Base-by-base conservation (phyloP, 164 flowering plant species). In the Vitis rotundifolia region DNA sequence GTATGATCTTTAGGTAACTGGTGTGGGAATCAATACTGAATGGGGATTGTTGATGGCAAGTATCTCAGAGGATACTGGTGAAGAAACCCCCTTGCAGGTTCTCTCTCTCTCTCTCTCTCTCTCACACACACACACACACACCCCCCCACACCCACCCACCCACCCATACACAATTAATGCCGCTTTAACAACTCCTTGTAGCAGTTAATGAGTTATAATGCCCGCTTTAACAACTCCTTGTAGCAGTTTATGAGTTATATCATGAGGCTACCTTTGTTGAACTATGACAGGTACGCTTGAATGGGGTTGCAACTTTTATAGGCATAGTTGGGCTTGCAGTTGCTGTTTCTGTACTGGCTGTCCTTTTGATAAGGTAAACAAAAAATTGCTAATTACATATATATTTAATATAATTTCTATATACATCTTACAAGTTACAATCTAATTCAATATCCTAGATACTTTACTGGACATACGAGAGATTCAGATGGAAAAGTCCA, bases 61-160 rank as follows among this genome's bases (percentile, higher is more conserved):
- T 77, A 93, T 96, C 26, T 87, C 97, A 53, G 98, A 92, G 71
- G 99, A 96, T 71, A 92, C 86, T 68, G 99, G 97, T 59, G 99
- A 96, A 84, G 99, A 96, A 77, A 96, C 99, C 14, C 99, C 99
- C 9, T 85, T 96, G 88, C 99, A 96, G 97, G 99, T 92, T 16
- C 61, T 47, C 18, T 53, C 26, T 11, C 47, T 16, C 12, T 60
- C 15, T 49, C 14, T 58, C 22, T 22, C 10, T 58, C 64, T 22
- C 47, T 61, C 16, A 0, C 22, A 0, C 16, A 53, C 56, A 53
- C 56, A 12, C 16, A 53, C 16, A 53, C 16, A 9, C 16, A n/a
- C 56, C 5, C 56, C 4, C 6, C 0, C 56, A 53, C n/a, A 51
- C 14, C 0, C 5, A 9, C 6, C 44, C 44, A 37, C 44, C 44